These are phyloP conservation scores for Porodaedalea pini DNA, from an alignment of 1,284 basidiomycete species.

Conservation along the genomic window DNA sequence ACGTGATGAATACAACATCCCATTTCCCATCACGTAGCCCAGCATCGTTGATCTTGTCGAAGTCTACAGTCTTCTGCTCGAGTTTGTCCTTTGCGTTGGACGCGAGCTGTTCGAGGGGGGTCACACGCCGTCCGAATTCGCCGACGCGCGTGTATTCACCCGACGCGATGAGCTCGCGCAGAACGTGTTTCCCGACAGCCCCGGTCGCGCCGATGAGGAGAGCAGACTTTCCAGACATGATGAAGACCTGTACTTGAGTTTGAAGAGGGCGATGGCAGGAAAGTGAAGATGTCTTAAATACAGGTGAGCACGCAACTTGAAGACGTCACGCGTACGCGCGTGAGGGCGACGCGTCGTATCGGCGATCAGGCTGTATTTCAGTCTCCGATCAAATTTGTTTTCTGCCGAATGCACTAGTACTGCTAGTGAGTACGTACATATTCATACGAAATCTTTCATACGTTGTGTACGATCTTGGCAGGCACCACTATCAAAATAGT, in stretches of 20 bases:
- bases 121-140: slow-evolving; percentile 32
- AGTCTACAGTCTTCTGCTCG: slow-evolving; percentile 59
- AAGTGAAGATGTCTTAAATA: not conserved
- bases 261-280: not conserved
- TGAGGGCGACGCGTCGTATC: too few species aligned
- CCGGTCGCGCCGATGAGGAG: slow-evolving; percentile 35
- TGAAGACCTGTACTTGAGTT: not conserved
- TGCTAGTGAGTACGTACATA: too few species aligned
- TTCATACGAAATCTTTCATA: too few species aligned
- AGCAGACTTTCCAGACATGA: slow-evolving; percentile 25
- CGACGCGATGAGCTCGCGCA: slow-evolving; percentile 29
- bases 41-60: slow-evolving; percentile 55
- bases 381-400: too few species aligned
- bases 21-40: slow-evolving; percentile 52
- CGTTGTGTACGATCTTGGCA: too few species aligned
- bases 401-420: too few species aligned
- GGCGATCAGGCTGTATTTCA: too few species aligned
- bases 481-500: too few species aligned
- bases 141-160: slow-evolving; percentile 27
- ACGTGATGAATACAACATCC: slow-evolving; percentile 59
- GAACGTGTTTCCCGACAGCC: slow-evolving; percentile 29
- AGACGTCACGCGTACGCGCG: too few species aligned
- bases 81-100: slow-evolving; percentile 23
- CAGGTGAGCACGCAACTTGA: too few species aligned
- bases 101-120: slow-evolving; percentile 23